These are phyloP conservation scores for Aspergillus funiculosus DNA, from an alignment of 495 filamentous ascomycete species.

Conservation along the genomic window DNA sequence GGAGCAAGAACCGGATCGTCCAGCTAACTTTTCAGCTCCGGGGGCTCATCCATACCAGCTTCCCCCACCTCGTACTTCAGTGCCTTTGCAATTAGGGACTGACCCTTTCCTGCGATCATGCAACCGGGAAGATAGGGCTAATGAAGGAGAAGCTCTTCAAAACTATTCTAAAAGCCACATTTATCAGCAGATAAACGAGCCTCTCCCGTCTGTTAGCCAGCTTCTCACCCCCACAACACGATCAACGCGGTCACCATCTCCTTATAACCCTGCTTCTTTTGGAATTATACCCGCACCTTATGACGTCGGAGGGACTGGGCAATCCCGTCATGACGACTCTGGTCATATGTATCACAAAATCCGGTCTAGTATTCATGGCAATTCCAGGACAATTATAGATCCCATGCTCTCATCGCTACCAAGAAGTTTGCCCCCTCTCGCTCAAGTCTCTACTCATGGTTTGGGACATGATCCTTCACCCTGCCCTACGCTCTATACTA, in stretches of 20 bases:
- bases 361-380: conserved; percentile 19
- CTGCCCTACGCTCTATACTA: background rate
- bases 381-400: conserved; percentile 20
- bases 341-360: conserved; percentile 12
- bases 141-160: conserved; percentile 18
- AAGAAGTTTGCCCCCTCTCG: conserved; percentile 31
- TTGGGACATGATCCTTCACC: conserved; percentile 18
- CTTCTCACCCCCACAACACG: conserved; percentile 38
- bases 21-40: conserved; percentile 34
- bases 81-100: conserved; percentile 39
- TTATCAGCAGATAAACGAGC: conserved; percentile 26
- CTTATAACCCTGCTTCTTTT: conserved; percentile 25
- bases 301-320: conserved; percentile 20
- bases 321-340: conserved; percentile 23
- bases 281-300: conserved; percentile 18
- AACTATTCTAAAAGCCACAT: conserved; percentile 16
- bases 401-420: conserved; percentile 20
- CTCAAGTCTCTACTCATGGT: conserved; percentile 29
- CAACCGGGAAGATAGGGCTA: conserved; percentile 26
- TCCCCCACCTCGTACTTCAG: conserved; percentile 42
- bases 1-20: conserved; percentile 28
- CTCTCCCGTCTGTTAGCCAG: conserved; percentile 46
- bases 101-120: conserved; percentile 36
- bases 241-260: conserved; percentile 28
- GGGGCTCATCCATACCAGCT: conserved; percentile 44